Conservation (phyloP, 73 alveolate genomes). For the Paramecium caudatum region DNA sequence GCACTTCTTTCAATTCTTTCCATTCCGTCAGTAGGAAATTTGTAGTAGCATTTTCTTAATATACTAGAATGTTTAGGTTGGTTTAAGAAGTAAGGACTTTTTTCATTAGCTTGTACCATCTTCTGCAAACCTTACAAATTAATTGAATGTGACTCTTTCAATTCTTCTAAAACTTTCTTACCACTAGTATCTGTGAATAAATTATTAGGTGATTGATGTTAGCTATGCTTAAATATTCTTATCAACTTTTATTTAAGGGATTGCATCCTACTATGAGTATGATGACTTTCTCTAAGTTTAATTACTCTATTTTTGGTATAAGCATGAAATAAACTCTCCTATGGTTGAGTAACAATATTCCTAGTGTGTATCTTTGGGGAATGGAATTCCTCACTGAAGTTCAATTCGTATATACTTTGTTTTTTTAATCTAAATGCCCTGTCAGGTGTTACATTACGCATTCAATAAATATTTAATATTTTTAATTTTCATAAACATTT, state of each 20-base stretch:
- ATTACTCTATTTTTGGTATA: slow-evolving; percentile 36
- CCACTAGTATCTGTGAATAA: slow-evolving; percentile 2
- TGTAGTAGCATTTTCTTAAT: background rate
- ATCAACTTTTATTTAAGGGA: slow-evolving; percentile 12
- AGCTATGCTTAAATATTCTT: slow-evolving; percentile 13
- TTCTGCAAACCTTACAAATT: slow-evolving; percentile 6
- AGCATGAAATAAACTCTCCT: background rate
- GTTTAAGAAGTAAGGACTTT: slow-evolving; percentile 7
- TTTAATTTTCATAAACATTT: background rate
- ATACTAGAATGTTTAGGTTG: slow-evolving; percentile 1
- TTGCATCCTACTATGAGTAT: background rate
- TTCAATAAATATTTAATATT: slow-evolving; percentile 13
- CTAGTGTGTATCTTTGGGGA: background rate
- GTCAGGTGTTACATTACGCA: slow-evolving; percentile 36
- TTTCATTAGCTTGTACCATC: background rate
- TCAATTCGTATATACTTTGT: background rate
- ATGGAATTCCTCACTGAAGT: slow-evolving; percentile 11
- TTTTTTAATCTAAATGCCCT: slow-evolving; percentile 24
- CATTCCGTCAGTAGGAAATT: slow-evolving; percentile 27
- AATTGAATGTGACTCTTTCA: background rate
- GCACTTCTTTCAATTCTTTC: background rate
- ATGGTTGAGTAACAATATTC: background rate
- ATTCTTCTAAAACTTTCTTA: slow-evolving; percentile 22
- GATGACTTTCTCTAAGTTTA: background rate
- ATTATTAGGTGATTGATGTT: slow-evolving; percentile 27